phyloP scores from a whole-genome alignment of 371 early-diverging fungal genomes.

The Phascolomyces articulosus region DNA sequence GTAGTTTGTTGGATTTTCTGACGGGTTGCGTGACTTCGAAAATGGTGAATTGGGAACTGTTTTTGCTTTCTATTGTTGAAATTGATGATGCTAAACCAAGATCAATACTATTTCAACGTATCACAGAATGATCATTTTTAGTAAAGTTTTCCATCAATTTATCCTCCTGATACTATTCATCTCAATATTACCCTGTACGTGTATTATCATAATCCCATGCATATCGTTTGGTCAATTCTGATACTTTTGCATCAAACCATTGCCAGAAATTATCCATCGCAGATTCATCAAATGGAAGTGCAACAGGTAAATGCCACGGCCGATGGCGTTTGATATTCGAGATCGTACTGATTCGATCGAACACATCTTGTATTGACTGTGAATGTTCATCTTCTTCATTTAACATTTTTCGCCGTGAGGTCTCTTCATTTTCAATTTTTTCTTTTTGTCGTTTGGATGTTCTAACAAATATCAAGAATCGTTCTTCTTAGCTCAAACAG shows the following conservation, averaged over 20 bases:
- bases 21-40: not conserved
- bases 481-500: no score
- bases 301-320: conserved; percentile 17
- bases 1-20: not conserved
- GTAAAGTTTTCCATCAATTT: no score
- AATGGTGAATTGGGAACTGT: not conserved
- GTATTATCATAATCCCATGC: conserved; percentile 36
- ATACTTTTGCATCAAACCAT: conserved; percentile 50
- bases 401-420: conserved; percentile 52
- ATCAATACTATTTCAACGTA: not conserved
- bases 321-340: conserved; percentile 1
- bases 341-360: conserved; percentile 28
- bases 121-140: no score
- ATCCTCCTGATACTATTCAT: no score
- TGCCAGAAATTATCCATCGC: conserved; percentile 23
- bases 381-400: conserved; percentile 53
- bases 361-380: conserved; percentile 38
- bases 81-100: not conserved
- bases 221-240: conserved; percentile 32
- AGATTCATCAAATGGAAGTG: not conserved
- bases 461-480: no score
- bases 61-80: not conserved
- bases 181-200: conserved; percentile 3
- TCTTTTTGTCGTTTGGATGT: conserved; percentile 64
- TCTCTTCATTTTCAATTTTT: conserved; percentile 60